A percentile compares a stretch with the other conserved stretches of the same genome.
Evolutionary conservation across 495 filamentous ascomycete genomes (phyloP).

Genomic region (Penicillium tannophilum): DNA sequence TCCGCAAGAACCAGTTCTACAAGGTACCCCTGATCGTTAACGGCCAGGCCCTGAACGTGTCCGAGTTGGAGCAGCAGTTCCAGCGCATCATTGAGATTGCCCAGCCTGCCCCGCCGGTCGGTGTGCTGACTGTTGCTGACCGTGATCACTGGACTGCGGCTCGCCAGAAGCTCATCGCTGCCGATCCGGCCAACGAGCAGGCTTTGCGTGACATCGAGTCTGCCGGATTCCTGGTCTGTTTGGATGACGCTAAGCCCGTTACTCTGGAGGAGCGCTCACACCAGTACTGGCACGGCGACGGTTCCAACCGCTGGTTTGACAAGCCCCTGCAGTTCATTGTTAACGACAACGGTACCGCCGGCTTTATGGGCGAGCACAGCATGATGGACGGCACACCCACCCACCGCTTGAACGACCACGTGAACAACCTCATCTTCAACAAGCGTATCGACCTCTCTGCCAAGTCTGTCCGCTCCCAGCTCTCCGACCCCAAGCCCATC

Average conservation of each 20-base stretch:
- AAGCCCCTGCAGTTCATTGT: slow-evolving; percentile 98
- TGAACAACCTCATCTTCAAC: slow-evolving; percentile 85
- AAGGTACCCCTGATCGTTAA: slow-evolving; percentile 76
- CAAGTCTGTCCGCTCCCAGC: slow-evolving; percentile 72
- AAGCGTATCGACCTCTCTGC: slow-evolving; percentile 87
- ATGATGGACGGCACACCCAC: slow-evolving; percentile 99
- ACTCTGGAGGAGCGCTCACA: slow-evolving; percentile 94
- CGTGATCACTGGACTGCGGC: slow-evolving; percentile 91
- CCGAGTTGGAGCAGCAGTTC: slow-evolving; percentile 89
- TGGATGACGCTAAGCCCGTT: slow-evolving; percentile 90
- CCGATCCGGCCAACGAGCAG: slow-evolving; percentile 73
- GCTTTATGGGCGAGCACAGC: slow-evolving; percentile 98
- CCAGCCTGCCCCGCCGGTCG: slow-evolving; percentile 69
- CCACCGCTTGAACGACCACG: slow-evolving; percentile 91
- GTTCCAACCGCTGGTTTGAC: slow-evolving; percentile 95
- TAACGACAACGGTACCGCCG: slow-evolving; percentile 96
- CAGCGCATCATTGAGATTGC: slow-evolving; percentile 79
- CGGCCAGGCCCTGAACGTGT: slow-evolving; percentile 79
- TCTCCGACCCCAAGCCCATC: slow-evolving; percentile 77
- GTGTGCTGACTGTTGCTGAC: slow-evolving; percentile 86
- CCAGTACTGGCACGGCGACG: slow-evolving; percentile 98
- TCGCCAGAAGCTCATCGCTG: slow-evolving; percentile 72
- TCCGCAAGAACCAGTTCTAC: slow-evolving; percentile 97
- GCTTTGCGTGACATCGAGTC: slow-evolving; percentile 84
- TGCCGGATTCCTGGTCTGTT: slow-evolving; percentile 86